Conservation (phyloP, 2,329 filamentous ascomycete genomes). For the Stachybotrys chartarum region DNA sequence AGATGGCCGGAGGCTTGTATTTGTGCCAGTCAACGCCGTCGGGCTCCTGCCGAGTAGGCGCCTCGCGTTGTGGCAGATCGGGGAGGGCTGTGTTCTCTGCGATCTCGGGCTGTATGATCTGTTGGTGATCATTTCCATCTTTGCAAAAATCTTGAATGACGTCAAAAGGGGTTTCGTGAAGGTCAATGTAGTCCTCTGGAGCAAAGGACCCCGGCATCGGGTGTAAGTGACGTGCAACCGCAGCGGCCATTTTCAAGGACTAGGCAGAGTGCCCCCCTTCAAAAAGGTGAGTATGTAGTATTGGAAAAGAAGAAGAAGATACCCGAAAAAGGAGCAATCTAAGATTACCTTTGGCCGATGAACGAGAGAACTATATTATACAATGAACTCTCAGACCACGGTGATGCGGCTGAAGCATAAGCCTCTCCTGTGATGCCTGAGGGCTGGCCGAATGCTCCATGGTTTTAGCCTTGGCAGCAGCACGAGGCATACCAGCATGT, state of each 20-base stretch:
- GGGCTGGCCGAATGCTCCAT: background rate
- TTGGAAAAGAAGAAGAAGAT: too few species aligned
- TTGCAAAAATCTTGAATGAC: background rate
- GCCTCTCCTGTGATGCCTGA: background rate
- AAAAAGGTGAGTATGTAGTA: background rate
- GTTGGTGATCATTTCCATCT: too few species aligned
- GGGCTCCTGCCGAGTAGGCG: slow-evolving; percentile 1
- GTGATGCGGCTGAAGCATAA: background rate
- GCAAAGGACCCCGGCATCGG: slow-evolving; percentile 21
- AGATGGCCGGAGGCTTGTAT: slow-evolving; percentile 37
- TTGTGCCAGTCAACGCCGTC: slow-evolving; percentile 34
- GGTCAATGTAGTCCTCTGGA: slow-evolving; percentile 21
- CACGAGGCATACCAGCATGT: background rate
- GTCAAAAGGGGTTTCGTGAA: slow-evolving; percentile 17
- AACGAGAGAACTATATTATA: too few species aligned
- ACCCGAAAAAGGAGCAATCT: too few species aligned
- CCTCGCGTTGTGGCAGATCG: too few species aligned
- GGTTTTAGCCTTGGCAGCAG: background rate
- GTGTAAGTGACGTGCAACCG: slow-evolving; percentile 1
- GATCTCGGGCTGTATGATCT: too few species aligned
- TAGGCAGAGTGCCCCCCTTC: background rate
- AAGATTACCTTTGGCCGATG: too few species aligned
- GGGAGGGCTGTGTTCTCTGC: too few species aligned
- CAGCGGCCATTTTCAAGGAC: background rate
- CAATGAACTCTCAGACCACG: too few species aligned